These are phyloP conservation scores for Linnemannia hyalina DNA, from an alignment of 192 early-diverging fungal genomes.

Conservation along the genomic window DNA sequence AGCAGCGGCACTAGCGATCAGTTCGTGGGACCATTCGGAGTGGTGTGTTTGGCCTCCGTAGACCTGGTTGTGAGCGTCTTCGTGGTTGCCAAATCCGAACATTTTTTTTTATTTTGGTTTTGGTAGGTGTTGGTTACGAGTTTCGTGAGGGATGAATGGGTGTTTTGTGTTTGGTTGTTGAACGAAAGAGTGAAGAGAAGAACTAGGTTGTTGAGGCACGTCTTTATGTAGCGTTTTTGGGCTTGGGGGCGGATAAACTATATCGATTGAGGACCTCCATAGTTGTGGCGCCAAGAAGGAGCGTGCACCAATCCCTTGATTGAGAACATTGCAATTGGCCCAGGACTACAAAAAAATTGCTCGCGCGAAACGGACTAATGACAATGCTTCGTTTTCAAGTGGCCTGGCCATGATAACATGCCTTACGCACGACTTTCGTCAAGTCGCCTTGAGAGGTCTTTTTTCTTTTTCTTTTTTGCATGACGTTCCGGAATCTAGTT, in stretches of 20 bases:
- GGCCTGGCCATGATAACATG: too few relatives aligned
- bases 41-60: slow-evolving; percentile 37
- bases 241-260: neutral
- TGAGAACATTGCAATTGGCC: too few relatives aligned
- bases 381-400: too few relatives aligned
- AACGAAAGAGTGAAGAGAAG: neutral
- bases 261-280: neutral
- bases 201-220: neutral
- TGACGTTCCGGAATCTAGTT: too few relatives aligned
- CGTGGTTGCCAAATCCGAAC: slow-evolving; percentile 31
- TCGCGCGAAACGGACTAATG: too few relatives aligned
- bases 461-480: too few relatives aligned
- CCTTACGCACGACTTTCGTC: too few relatives aligned
- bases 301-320: too few relatives aligned
- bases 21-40: slow-evolving; percentile 51
- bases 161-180: neutral
- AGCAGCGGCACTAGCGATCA: slow-evolving; percentile 64
- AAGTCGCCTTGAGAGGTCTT: too few relatives aligned
- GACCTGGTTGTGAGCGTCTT: slow-evolving; percentile 30
- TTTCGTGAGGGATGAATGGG: neutral
- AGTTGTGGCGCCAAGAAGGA: too few relatives aligned
- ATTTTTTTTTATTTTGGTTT: neutral
- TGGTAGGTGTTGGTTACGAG: neutral
- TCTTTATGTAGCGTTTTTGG: neutral
- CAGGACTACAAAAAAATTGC: too few relatives aligned